Evolutionary conservation across 2,329 filamentous ascomycete species (phyloP).

Genomic region (Rhynchosporium agropyri): DNA sequence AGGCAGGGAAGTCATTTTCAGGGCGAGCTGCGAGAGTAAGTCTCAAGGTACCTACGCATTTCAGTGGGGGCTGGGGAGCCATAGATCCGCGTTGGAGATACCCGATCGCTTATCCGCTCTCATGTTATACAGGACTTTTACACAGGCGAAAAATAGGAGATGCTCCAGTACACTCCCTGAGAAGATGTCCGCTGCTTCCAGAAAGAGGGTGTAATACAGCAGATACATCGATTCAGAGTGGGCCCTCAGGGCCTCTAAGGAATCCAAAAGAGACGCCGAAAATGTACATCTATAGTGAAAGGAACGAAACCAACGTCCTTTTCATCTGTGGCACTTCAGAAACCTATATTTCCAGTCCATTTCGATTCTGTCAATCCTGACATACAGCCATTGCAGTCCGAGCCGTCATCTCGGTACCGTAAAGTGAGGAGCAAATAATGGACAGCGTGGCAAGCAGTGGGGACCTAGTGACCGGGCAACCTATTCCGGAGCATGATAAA

Average conservation of each 20-base stretch:
- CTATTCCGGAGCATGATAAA: not conserved
- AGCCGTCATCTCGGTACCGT: not conserved
- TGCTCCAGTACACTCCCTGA: conserved; percentile 5
- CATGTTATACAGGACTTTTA: conserved; percentile 29
- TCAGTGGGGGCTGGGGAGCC: conserved; percentile 24
- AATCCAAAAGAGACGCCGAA: conserved; percentile 20
- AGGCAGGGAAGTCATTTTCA: not conserved
- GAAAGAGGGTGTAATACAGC: conserved; percentile 17
- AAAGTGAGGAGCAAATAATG: too few relatives aligned
- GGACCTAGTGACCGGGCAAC: not conserved
- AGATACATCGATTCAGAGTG: conserved; percentile 25
- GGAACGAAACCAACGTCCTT: not conserved
- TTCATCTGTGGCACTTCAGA: not conserved
- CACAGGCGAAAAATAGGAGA: conserved; percentile 13
- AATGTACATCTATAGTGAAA: not conserved
- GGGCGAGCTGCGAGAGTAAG: not conserved
- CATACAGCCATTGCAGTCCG: not conserved
- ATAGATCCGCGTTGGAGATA: conserved; percentile 18
- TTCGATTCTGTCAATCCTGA: not conserved
- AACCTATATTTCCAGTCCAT: not conserved
- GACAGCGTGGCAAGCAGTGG: not conserved
- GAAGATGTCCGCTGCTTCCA: conserved; percentile 19
- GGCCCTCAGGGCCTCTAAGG: conserved; percentile 24
- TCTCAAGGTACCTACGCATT: conserved; percentile 20
- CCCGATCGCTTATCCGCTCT: conserved; percentile 22